Evolutionary conservation across 306 rosid species (phyloP).

Genomic region (Vigna radiata): DNA sequence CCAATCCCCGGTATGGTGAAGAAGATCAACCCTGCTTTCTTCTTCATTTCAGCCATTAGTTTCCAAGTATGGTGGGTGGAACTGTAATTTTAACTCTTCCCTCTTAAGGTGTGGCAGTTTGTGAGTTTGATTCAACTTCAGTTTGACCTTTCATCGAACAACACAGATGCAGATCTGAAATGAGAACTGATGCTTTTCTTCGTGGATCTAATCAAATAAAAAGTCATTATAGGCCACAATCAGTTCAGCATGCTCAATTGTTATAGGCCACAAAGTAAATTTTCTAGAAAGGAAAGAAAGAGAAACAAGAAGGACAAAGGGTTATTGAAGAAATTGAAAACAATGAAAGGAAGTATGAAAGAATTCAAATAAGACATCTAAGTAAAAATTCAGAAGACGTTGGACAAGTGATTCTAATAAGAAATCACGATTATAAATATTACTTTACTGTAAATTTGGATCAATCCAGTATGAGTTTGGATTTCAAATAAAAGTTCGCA

Average conservation of each 20-base stretch:
- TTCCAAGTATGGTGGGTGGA: not conserved
- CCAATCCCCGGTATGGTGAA: conserved; percentile 60
- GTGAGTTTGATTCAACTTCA: not conserved
- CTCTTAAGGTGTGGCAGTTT: not conserved
- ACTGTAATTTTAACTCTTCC: not conserved
- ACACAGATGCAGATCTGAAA: not conserved
- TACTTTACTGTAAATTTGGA: too few species aligned
- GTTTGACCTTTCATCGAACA: not conserved
- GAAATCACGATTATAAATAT: too few species aligned
- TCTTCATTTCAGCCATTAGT: conserved; percentile 6
- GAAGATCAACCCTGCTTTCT: conserved; percentile 54
- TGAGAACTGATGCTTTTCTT: not conserved
- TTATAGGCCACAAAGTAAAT: not conserved
- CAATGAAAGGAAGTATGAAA: not conserved
- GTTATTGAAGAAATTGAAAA: not conserved
- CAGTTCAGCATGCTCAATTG: not conserved
- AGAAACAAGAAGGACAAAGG: not conserved
- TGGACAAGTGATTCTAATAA: too few species aligned
- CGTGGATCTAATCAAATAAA: not conserved
- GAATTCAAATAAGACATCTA: not conserved
- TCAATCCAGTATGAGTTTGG: too few species aligned
- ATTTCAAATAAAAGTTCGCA: too few species aligned
- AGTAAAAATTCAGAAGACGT: not conserved
- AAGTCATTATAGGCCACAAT: not conserved
- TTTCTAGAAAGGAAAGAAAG: not conserved